phyloP scores from a whole-genome alignment of 2,329 filamentous ascomycete genomes.

The Sclerotinia spermophila region DNA sequence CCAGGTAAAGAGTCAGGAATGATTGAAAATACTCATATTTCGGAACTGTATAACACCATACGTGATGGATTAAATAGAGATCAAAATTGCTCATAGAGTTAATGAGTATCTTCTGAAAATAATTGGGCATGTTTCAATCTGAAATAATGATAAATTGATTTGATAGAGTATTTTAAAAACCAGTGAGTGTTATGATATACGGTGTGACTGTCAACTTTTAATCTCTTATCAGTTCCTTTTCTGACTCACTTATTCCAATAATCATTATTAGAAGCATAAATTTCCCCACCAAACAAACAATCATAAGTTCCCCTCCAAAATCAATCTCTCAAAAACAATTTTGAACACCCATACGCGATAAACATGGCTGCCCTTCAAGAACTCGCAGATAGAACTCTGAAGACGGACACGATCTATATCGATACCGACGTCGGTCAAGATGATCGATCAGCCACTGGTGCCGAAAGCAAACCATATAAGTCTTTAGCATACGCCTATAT shows the following conservation, averaged over 20 bases:
- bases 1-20: neutral
- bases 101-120: too few species aligned
- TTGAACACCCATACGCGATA: slow-evolving; percentile 16
- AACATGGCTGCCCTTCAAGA: slow-evolving; percentile 42
- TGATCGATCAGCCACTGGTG: slow-evolving; percentile 61
- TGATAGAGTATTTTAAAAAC: neutral
- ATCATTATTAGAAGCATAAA: neutral
- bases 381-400: slow-evolving; percentile 47
- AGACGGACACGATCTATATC: slow-evolving; percentile 60
- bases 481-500: slow-evolving; percentile 74
- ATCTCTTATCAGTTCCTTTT: slow-evolving; percentile 6
- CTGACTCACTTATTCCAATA: slow-evolving; percentile 14
- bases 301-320: neutral
- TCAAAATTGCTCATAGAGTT: neutral
- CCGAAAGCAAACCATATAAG: slow-evolving; percentile 75
- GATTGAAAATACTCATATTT: neutral
- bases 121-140: fast-evolving
- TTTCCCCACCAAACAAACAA: slow-evolving; percentile 9
- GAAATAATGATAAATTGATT: neutral
- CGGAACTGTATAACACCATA: neutral
- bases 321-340: slow-evolving; percentile 2
- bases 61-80: neutral
- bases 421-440: slow-evolving; percentile 78
- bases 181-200: neutral
- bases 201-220: neutral